phyloP scores from a whole-genome alignment of 441 rosid genomes.

The Gossypium davidsonii region DNA sequence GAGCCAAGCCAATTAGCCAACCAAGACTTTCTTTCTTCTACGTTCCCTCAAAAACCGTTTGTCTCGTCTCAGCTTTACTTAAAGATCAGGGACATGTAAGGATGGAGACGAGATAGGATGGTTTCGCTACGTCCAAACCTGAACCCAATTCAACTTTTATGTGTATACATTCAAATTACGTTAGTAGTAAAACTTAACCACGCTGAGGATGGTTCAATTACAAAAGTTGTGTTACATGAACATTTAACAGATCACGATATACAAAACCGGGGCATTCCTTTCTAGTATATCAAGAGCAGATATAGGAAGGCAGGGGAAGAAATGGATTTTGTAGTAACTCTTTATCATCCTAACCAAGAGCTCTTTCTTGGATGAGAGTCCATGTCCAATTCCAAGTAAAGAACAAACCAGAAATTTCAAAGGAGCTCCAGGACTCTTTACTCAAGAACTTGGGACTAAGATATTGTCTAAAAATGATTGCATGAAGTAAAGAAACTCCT shows the following conservation, averaged over 20 bases:
- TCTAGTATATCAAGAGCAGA: background rate
- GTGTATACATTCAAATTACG: too few species aligned
- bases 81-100: too few species aligned
- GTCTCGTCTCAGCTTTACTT: too few species aligned
- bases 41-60: too few species aligned
- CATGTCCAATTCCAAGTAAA: background rate
- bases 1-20: too few species aligned
- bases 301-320: background rate
- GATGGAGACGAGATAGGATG: too few species aligned
- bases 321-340: background rate
- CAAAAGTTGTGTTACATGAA: background rate
- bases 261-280: background rate
- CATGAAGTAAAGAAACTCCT: background rate
- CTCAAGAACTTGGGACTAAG: background rate
- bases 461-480: background rate
- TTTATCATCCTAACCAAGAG: too few species aligned
- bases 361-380: background rate
- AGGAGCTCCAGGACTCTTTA: background rate
- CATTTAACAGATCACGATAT: background rate
- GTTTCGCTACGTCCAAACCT: too few species aligned
- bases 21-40: too few species aligned
- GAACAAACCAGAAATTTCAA: background rate
- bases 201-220: background rate
- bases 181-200: background rate
- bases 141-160: too few species aligned